Base-by-base conservation (phyloP, 1,284 basidiomycete species). In the Papiliotrema laurentii region DNA sequence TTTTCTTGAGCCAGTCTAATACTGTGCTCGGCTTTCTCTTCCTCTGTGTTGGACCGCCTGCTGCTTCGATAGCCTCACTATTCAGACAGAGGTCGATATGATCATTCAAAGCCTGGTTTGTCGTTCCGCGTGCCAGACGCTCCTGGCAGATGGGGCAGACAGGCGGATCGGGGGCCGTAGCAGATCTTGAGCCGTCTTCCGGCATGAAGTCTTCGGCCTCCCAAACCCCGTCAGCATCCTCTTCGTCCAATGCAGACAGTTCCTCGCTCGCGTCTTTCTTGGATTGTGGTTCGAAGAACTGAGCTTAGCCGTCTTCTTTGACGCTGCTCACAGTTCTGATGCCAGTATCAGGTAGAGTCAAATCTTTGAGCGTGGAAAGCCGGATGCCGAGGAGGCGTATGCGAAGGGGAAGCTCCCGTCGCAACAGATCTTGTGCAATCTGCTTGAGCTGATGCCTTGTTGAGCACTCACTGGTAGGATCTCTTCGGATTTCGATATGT, bases 321-420 rank as follows among this genome's bases (percentile, higher is more conserved):
- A 13, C 4, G 14, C 1, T 18, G 49, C 69, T 36, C 37, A 69
- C 70, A 35, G 51, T 62, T 46, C 61, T 60, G 49, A 72, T 68
- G 2, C 71, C 68, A 14, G 55, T 61, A 5, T 71, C 66, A 0
- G 57, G 54, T 4, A 66, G 40, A 0, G 66, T 69, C 24, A 92
- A 72, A 69, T 94, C 89, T 63, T 86, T 89, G 49, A 94, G 74
- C 54, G 87, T 90, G 2, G 88, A 90, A 21, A 91, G 77, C 39
- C 89, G 78, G 22, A 94, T 75, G 2, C 89, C 89, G 49, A 94
- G 84, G 4, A 94, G 77, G 35, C 90, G 79, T 21, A 92, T 74
- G 18, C 79, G 83, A 21, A 91, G 66, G 0, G 89, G 90, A 13
- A 88, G 72, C 69, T 91, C 89, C 9, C 83, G 79, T 43, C 83